Evolutionary conservation across 2,329 filamentous ascomycete genomes (phyloP), one percentile per base, ranked within the genome.

Genomic region (Didymella arachidicola): DNA sequence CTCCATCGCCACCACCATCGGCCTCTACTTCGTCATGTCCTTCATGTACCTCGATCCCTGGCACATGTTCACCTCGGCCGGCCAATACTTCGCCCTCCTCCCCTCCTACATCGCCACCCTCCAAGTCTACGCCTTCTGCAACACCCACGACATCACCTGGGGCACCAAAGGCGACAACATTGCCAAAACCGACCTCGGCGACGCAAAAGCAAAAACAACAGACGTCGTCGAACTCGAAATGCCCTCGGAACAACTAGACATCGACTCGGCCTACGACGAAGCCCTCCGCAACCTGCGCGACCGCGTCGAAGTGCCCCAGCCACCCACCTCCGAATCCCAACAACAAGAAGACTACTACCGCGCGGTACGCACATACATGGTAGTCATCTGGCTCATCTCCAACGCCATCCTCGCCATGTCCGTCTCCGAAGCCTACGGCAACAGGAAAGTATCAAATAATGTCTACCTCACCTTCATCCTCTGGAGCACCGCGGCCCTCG

Each of bases 281-380:
- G 95, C 95, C 0, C 87, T 99, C 26, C 91, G 95, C 62, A 99
- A 99, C 77, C 89, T 99, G 5, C 91, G 95, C 50, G 95, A 99
- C 73, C 86, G 95, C 43, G 84, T 99, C 69, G 93, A 96, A 75
- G 94, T 98, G 0, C 82, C 90, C 11, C 75, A 78, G 12, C 77
- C 84, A 0, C 77, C 81, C 0, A 69, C 87, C 16, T 88, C 86
- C 42, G 94, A 97, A 69, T 82, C 86, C 0, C 95, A 98, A 79
- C 80, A 93, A 79, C 95, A 99, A 77, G 95, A 99, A 78, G 95
- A 99, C 79, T 99, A 99, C 84, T 99, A 99, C 84, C 92, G 93
- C 77, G 92, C 90, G 39, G 95, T 99, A 51, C 88, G 95, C 53
- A 99, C 95, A 0, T 99, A 99, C 87, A 96, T 99, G 89, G 95